A percentile compares a stretch with the other conserved stretches of the same genome.
Evolutionary conservation across 139 green algal species (phyloP).

Genomic region (Mesostigma viride): DNA sequence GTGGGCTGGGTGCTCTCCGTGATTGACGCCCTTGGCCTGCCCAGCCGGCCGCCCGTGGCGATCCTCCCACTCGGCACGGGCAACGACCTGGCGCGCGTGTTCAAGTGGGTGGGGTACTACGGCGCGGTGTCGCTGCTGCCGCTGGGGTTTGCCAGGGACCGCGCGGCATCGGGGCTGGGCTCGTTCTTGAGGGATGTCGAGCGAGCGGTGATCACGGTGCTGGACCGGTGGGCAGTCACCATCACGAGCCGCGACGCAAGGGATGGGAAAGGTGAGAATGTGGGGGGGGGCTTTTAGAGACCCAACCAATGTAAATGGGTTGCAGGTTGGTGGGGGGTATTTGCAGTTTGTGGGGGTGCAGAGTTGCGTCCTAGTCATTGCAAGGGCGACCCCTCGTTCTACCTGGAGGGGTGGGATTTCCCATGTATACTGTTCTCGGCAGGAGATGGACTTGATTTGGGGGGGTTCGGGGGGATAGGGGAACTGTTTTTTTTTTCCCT

Average conservation of each 20-base stretch:
- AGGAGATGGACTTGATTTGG: no score
- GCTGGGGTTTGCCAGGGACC: neutral
- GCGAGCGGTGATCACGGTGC: conserved; percentile 30
- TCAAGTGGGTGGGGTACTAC: conserved; percentile 55
- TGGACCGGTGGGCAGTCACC: conserved; percentile 58
- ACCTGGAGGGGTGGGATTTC: no score
- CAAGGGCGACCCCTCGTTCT: no score
- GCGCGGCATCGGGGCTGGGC: conserved; percentile 8
- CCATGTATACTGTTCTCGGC: no score
- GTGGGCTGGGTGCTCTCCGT: conserved; percentile 42
- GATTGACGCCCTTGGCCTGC: conserved; percentile 23
- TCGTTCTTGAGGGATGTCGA: conserved; percentile 49
- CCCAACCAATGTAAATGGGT: no score
- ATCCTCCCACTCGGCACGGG: conserved; percentile 71
- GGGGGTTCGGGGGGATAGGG: no score
- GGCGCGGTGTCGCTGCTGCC: conserved; percentile 19
- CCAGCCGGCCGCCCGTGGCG: conserved; percentile 50
- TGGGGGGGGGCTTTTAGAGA: no score
- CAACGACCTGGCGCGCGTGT: conserved; percentile 73
- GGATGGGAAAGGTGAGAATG: no score
- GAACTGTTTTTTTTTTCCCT: no score
- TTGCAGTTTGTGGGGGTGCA: no score
- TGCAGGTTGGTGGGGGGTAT: no score
- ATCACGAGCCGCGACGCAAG: conserved; percentile 9
- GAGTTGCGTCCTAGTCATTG: no score